Evolutionary conservation across 2,329 filamentous ascomycete genomes (phyloP), one percentile per base, ranked within the genome.

Genomic region (Aspergillus spinulosporus): DNA sequence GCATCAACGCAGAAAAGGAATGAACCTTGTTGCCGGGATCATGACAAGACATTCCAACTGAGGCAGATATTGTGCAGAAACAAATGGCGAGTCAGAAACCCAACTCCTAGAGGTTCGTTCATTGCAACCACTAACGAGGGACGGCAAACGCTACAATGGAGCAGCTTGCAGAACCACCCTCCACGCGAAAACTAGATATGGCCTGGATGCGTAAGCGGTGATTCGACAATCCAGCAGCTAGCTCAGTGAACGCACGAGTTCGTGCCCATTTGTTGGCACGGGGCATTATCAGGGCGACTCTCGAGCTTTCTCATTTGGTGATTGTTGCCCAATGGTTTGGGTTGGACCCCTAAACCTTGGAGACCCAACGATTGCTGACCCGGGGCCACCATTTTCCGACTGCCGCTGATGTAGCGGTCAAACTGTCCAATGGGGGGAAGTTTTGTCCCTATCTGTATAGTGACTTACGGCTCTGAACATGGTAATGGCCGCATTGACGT

Each of bases 11-110:
- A n/a, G 21, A 21, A 45, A 29, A 31, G 28, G 48, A 52, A 49
- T 45, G 29, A 7, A 36, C 36, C 29, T 52, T 57, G 52, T 57
- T 44, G 54, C 46, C 21, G 54, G 52, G 54, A 57, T 57, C 39
- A 45, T 26, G 37, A 39, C 26, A 9, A 31, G 44, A 39, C 34
- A 36, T 21, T 21, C 21, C 21, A 21, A 29, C 21, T 47, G 5
- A 5, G 28, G 3, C 11, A 37, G 26, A 43, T n/a, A 21, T 36
- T 37, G 14, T 43, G 36, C 52, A 49, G 37, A 32, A 49, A 8
- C 15, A 36, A n/a, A 49, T 21, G 7, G 15, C 31, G 34, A 42
- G n/a, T 7, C 34, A 15, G 21, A 32, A 43, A 26, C 14, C n/a
- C 26, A 40, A 12, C 4, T 32, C 43, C 5, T 2, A 29, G 34